Evolutionary conservation across 805 yeast genomes (phyloP).

Genomic region (Saccharomyces paradoxus): DNA sequence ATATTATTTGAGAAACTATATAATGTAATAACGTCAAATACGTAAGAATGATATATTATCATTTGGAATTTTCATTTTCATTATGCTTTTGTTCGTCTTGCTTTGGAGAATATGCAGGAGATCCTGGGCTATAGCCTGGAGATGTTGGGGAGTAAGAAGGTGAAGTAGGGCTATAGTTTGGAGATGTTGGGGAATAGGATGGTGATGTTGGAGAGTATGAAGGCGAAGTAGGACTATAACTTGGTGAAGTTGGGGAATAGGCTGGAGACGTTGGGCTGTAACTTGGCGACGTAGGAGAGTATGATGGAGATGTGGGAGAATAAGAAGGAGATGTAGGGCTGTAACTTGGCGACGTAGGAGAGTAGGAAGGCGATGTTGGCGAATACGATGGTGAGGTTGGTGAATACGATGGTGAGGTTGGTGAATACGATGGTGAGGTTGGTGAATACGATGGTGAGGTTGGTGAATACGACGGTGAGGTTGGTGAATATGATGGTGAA

Average conservation of each 20-base stretch:
- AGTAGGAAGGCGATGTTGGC: conserved; percentile 67
- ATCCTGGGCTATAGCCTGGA: conserved; percentile 54
- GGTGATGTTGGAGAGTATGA: conserved; percentile 51
- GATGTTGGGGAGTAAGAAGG: conserved; percentile 43
- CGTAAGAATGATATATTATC: not conserved
- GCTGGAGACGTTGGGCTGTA: conserved; percentile 64
- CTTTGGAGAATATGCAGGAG: conserved; percentile 55
- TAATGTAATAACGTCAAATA: conserved; percentile 3
- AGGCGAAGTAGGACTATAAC: conserved; percentile 42
- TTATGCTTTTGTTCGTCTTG: conserved; percentile 14
- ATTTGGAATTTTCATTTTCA: conserved; percentile 6
- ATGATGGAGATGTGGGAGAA: conserved; percentile 48
- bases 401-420: conserved; percentile 65
- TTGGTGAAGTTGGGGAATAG: conserved; percentile 56
- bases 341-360: conserved; percentile 48
- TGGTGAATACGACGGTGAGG: conserved; percentile 64
- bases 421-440: conserved; percentile 55
- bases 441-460: conserved; percentile 62
- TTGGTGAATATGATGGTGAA: conserved; percentile 60
- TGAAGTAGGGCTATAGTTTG: conserved; percentile 63
- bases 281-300: conserved; percentile 40
- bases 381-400: conserved; percentile 65
- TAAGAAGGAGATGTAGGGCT: conserved; percentile 56
- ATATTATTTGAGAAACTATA: not conserved
- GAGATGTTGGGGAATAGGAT: conserved; percentile 62